A percentile compares a stretch with the other conserved stretches of the same genome.
Conservation (phyloP, 768 basidiomycete genomes). For the Multifurca ochricompacta region DNA sequence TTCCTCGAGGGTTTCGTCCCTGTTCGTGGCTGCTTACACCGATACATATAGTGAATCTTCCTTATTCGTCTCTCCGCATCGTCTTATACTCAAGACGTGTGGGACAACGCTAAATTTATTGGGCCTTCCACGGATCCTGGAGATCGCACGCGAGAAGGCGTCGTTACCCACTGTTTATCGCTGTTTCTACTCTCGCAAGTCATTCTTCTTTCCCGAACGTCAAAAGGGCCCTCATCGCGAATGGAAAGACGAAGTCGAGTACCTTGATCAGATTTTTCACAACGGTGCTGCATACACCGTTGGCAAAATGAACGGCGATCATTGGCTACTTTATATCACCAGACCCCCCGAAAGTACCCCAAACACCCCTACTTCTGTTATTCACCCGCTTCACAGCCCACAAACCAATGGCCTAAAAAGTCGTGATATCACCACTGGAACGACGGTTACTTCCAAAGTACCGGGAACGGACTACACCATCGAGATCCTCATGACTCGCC, state of each 20-base stretch:
- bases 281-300: conserved; percentile 92
- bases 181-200: conserved; percentile 97
- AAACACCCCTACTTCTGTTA: conserved; percentile 5
- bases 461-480: conserved; percentile 77
- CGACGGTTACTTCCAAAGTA: conserved; percentile 2
- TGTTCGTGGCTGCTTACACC: conserved; percentile 17
- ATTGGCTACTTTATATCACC: conserved; percentile 96
- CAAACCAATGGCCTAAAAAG: conserved; percentile 3
- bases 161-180: conserved; percentile 67
- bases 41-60: conserved; percentile 80
- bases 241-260: conserved; percentile 91
- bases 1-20: not conserved
- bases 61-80: conserved; percentile 89
- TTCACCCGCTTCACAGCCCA: conserved; percentile 19
- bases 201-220: conserved; percentile 98
- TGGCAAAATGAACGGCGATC: conserved; percentile 96
- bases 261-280: conserved; percentile 82
- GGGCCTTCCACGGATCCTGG: conserved; percentile 89
- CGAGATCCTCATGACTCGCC: conserved; percentile 95
- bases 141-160: conserved; percentile 73
- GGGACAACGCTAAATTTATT: conserved; percentile 97
- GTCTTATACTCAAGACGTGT: conserved; percentile 97
- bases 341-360: conserved; percentile 38
- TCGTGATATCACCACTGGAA: conserved; percentile 19
- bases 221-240: conserved; percentile 88